A percentile compares a stretch with the other conserved stretches of the same genome.
Conservation (phyloP, 73 alveolate genomes). For the Paramecium pentaurelia region DNA sequence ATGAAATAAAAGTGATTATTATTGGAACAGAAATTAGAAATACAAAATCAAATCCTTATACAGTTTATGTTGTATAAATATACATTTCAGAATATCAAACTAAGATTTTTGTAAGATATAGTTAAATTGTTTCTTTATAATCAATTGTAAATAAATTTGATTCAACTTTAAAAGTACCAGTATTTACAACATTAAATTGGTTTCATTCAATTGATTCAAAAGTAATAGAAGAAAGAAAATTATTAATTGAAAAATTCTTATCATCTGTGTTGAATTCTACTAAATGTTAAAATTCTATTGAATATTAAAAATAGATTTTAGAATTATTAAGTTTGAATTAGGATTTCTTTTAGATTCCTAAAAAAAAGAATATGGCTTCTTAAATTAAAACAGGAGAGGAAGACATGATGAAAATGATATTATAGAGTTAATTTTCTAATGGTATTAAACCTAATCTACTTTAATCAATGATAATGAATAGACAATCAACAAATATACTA, state of each 20-base stretch:
- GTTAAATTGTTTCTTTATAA: neutral
- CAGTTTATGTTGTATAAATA: neutral
- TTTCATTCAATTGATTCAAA: neutral
- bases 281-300: neutral
- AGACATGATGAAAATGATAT: neutral
- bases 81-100: neutral
- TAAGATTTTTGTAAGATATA: slow-evolving; percentile 32
- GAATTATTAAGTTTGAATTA: neutral
- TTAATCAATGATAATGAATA: neutral
- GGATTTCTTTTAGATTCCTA: neutral
- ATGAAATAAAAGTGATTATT: neutral
- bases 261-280: slow-evolving; percentile 13
- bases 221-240: slow-evolving; percentile 1
- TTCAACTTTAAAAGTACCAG: neutral
- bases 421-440: neutral
- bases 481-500: neutral
- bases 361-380: neutral
- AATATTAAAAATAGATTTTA: neutral
- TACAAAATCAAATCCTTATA: neutral
- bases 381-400: neutral
- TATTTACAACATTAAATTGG: neutral
- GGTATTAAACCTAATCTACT: neutral
- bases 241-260: slow-evolving; percentile 5
- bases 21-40: slow-evolving; percentile 6
- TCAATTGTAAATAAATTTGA: neutral